Evolutionary conservation across 768 basidiomycete species (phyloP).

Genomic region (Tremella mesenterica): DNA sequence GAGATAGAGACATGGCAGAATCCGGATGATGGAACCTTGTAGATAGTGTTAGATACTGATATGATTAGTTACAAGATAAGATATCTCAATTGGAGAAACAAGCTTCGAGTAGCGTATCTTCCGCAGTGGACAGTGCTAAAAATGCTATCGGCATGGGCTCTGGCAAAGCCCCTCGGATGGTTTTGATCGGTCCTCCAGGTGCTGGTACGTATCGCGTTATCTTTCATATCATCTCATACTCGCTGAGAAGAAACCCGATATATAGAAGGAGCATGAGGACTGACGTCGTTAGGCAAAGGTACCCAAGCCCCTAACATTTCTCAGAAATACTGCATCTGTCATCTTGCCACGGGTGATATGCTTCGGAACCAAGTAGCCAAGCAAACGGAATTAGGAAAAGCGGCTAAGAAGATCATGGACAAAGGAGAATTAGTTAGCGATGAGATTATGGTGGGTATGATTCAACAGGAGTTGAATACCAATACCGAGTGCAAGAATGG

Average conservation of each 20-base stretch:
- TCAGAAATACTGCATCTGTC: conserved; percentile 90
- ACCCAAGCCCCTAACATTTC: conserved; percentile 93
- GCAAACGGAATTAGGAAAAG: conserved; percentile 76
- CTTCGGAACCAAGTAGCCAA: conserved; percentile 81
- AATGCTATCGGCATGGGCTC: conserved; percentile 45
- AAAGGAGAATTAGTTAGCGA: conserved; percentile 88
- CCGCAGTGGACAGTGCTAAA: conserved; percentile 48
- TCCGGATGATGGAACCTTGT: neutral
- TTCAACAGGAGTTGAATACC: conserved; percentile 85
- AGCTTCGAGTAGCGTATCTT: conserved; percentile 34
- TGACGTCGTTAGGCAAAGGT: conserved; percentile 73
- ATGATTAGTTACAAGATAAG: conserved; percentile 63
- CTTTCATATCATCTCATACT: neutral
- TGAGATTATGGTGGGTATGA: conserved; percentile 96
- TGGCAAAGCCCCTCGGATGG: conserved; percentile 68
- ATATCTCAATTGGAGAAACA: conserved; percentile 68
- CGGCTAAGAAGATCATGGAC: conserved; percentile 98
- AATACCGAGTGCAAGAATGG: conserved; percentile 92
- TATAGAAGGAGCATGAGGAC: neutral
- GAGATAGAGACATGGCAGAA: too few relatives aligned
- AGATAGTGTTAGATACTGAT: neutral
- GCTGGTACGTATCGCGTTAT: conserved; percentile 61
- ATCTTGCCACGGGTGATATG: conserved; percentile 98
- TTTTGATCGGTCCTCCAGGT: conserved; percentile 92
- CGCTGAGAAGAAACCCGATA: too few relatives aligned